phyloP scores from a whole-genome alignment of 2,329 filamentous ascomycete genomes.

The Byssoonygena ceratinophila region DNA sequence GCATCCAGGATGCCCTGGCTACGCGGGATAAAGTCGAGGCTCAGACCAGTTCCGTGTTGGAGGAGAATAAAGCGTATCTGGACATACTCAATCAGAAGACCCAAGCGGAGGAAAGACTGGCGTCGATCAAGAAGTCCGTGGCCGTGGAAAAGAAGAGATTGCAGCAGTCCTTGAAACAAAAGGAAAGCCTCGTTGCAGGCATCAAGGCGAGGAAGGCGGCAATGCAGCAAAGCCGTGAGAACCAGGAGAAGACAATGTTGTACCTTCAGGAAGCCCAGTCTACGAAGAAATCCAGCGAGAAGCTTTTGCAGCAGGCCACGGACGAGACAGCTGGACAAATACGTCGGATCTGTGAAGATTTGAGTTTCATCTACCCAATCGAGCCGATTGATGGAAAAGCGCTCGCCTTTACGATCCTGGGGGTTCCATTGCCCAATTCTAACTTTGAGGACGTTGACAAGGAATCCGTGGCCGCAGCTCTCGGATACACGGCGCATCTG shows the following conservation, averaged over 20 bases:
- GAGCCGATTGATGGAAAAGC: conserved; percentile 53
- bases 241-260: conserved; percentile 48
- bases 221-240: conserved; percentile 53
- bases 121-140: conserved; percentile 43
- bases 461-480: conserved; percentile 68
- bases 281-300: conserved; percentile 48
- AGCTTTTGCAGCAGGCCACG: conserved; percentile 45
- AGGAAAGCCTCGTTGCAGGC: conserved; percentile 57
- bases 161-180: conserved; percentile 50
- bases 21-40: conserved; percentile 62
- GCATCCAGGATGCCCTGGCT: conserved; percentile 76
- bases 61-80: conserved; percentile 28
- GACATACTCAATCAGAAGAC: conserved; percentile 27
- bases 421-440: conserved; percentile 68
- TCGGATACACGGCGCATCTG: conserved; percentile 69
- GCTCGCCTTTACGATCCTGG: conserved; percentile 74
- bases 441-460: conserved; percentile 57
- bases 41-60: conserved; percentile 57
- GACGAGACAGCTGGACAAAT: conserved; percentile 73
- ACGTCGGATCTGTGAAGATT: conserved; percentile 74
- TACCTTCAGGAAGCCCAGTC: conserved; percentile 53
- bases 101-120: conserved; percentile 32
- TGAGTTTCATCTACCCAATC: conserved; percentile 71
- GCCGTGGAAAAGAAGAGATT: conserved; percentile 56
- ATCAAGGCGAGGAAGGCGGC: conserved; percentile 55